Base-by-base conservation (phyloP, 2,329 filamentous ascomycete genomes). In the Trichoderma breve region DNA sequence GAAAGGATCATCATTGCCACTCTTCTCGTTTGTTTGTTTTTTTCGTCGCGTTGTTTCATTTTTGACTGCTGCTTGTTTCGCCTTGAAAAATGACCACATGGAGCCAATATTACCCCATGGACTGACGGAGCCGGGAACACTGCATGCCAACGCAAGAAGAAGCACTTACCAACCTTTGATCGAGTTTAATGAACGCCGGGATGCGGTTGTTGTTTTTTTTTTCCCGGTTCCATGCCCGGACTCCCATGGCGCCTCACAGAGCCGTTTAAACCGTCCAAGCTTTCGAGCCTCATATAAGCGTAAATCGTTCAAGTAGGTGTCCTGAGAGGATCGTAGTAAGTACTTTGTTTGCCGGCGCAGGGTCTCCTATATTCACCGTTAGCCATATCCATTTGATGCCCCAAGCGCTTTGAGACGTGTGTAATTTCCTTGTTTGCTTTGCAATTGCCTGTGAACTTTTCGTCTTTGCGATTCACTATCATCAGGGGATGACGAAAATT, bases 1-100 rank as follows among this genome's bases (percentile, higher is more conserved):
- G 58, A 72, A 72, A 72, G 71, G 71, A 72, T 34, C 57, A 47
- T 72, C 58, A 30, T 55, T 61, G 32, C 34, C 51, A 26, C 36
- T 36, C 53, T 39, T 34, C 32, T 24, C 18, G 15, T 24, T n/a
- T n/a, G n/a, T 30, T 24, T 24, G 24, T 39, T 43, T 8, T 8
- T 51, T 47, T 32, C 12, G 9, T 32, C 24, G 34, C 12, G 36
- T 43, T 15, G 15, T 24, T 43, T 58, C 51, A 9, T 58, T 51
- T 34, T 65, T 53, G 51, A 21, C 24, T 67, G 32, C 11, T 43
- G 32, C 39, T 53, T 36, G 47, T 39, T 36, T 66, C n/a, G 11
- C 51, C 18, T 43, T 14, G 64, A 53, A 67, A 32, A 32, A 32
- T 12, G 24, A n/a, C 32, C 47, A 15, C 11, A 14, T 5, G 30